Percentiles rank a stretch among this genome's conserved stretches.
phyloP scores from a whole-genome alignment of 2,329 filamentous ascomycete species.

The Chaetothyriales sp. region DNA sequence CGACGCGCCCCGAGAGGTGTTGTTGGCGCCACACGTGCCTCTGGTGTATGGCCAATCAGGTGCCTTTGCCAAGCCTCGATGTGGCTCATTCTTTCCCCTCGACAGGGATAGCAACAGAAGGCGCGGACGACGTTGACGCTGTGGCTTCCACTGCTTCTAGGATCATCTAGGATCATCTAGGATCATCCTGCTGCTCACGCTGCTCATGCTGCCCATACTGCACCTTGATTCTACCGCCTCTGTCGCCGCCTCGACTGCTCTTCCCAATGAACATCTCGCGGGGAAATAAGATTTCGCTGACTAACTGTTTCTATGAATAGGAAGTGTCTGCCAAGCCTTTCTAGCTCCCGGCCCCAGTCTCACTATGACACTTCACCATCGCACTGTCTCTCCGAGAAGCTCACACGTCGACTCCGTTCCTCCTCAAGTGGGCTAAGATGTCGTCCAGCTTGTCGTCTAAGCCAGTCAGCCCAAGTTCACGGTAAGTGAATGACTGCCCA shows the following conservation, averaged over 20 bases:
- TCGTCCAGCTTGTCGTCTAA: constrained; percentile 5
- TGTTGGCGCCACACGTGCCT: background rate
- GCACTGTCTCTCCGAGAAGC: background rate
- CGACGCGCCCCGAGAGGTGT: background rate
- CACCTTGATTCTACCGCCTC: too few species aligned
- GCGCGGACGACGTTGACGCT: too few species aligned
- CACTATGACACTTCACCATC: background rate
- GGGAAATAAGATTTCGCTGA: too few species aligned
- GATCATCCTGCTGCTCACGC: too few species aligned
- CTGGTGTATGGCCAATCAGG: background rate
- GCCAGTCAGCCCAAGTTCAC: background rate
- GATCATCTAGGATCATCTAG: too few species aligned
- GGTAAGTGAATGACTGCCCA: background rate
- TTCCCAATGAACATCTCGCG: too few species aligned
- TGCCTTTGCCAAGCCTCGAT: background rate
- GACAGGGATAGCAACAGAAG: background rate
- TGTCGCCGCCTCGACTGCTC: too few species aligned
- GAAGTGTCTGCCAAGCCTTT: too few species aligned
- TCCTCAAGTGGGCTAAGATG: constrained; percentile 4
- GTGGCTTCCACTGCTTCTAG: too few species aligned
- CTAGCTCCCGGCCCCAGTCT: too few species aligned
- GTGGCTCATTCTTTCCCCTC: background rate
- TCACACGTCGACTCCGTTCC: constrained; percentile 8
- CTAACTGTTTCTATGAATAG: too few species aligned
- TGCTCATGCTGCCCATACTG: too few species aligned